Conservation (phyloP, 805 yeast species). For the Saturnispora serradocipensis region DNA sequence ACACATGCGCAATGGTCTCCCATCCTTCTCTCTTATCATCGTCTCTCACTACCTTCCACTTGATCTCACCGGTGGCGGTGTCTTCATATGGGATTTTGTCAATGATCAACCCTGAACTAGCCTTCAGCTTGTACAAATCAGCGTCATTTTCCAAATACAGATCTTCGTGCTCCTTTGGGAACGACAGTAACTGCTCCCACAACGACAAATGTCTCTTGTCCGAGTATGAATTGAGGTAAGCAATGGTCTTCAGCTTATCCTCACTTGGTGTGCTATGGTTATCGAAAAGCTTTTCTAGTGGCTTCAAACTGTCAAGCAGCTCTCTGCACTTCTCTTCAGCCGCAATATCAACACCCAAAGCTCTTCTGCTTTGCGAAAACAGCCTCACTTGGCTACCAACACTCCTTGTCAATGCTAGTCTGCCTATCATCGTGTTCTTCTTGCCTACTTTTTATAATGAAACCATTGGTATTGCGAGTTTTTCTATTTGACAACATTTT, state of each 20-base stretch:
- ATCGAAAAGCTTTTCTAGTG: conserved; percentile 57
- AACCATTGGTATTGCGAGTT: background rate
- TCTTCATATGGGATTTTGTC: conserved; percentile 82
- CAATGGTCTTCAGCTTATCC: conserved; percentile 60
- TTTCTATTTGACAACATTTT: background rate
- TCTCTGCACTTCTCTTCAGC: conserved; percentile 53
- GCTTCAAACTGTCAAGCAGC: conserved; percentile 53
- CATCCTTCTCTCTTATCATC: conserved; percentile 70
- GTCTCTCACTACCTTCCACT: conserved; percentile 71
- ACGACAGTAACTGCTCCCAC: conserved; percentile 32
- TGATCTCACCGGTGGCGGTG: conserved; percentile 65
- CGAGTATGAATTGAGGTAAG: conserved; percentile 56
- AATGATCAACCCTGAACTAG: conserved; percentile 54
- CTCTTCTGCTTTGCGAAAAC: background rate
- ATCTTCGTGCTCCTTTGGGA: conserved; percentile 43
- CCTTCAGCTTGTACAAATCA: conserved; percentile 49
- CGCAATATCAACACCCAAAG: conserved; percentile 9
- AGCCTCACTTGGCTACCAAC: background rate
- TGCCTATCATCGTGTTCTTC: background rate
- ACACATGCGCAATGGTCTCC: conserved; percentile 66
- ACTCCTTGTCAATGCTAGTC: background rate
- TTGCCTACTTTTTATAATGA: background rate
- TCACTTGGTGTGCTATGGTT: conserved; percentile 64
- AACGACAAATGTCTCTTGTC: conserved; percentile 46
- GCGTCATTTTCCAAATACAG: conserved; percentile 52